A percentile compares a stretch with the other conserved stretches of the same genome.
Evolutionary conservation across 192 early-diverging fungal species (phyloP).

Genomic region (Polychytrium aggregatum): DNA sequence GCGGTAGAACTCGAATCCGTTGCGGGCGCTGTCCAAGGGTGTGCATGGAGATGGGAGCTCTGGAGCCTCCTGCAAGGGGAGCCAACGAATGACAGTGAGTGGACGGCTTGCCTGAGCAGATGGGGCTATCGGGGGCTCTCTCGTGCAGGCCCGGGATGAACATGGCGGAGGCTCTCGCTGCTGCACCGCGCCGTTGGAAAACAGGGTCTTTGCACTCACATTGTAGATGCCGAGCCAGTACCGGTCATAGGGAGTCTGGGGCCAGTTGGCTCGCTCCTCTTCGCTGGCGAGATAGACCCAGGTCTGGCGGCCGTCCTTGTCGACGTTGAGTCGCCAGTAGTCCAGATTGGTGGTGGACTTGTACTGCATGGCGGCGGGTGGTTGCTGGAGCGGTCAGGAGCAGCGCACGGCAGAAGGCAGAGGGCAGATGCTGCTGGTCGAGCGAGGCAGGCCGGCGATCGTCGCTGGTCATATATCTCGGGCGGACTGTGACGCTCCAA

Average conservation of each 20-base stretch:
- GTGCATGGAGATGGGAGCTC: constrained; percentile 48
- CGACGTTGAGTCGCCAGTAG: constrained; percentile 77
- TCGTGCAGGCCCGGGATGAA: no score
- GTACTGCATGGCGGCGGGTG: no score
- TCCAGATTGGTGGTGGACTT: constrained; percentile 76
- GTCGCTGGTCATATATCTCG: no score
- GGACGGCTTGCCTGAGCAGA: neutral
- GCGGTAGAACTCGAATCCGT: constrained; percentile 84
- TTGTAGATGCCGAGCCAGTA: constrained; percentile 72
- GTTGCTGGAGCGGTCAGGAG: no score
- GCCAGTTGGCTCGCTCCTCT: constrained; percentile 33
- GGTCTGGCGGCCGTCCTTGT: constrained; percentile 71
- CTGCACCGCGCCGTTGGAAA: neutral
- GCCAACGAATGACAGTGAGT: neutral
- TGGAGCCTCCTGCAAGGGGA: constrained; percentile 27
- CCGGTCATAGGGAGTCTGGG: constrained; percentile 68
- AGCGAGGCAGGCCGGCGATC: no score
- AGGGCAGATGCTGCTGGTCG: no score
- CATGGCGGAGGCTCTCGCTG: no score
- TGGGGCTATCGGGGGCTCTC: neutral
- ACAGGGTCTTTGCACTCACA: constrained; percentile 9
- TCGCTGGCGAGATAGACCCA: constrained; percentile 71
- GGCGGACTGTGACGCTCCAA: no score
- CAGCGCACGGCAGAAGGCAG: no score
- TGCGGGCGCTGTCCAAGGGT: constrained; percentile 70